Base-by-base conservation (phyloP, 495 filamentous ascomycete genomes). In the Glutinoglossum americanum region DNA sequence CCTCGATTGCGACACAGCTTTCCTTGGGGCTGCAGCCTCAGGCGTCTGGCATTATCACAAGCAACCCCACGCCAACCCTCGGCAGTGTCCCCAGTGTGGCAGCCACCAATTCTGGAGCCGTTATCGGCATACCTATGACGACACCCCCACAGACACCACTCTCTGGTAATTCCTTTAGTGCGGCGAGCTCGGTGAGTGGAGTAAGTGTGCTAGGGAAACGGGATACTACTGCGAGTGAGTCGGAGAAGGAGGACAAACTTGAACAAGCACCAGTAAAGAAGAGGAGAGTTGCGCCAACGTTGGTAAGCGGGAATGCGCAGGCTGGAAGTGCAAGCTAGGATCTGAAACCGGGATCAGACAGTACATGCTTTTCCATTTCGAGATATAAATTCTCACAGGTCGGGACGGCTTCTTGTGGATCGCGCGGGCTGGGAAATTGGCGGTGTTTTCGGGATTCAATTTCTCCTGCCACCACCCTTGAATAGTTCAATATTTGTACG, bases 91-190 rank as follows among this genome's bases (percentile, higher is more conserved):
- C 87, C 0, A 73, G 80, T 57, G 83, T 92, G 30, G 76, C 84
- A 30, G 85, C 84, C 26, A 69, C 80, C 6, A 79, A 82, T 60
- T 82, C 80, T 1, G 73, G 79, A 19, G 76, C 79, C 59, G 68
- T 75, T 1, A 53, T 57, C 21, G 64, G 67, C n/a, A 68, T 82
- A 25, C 79, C 79, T 10, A 73, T 87, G 51, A 81, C 82, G 3
- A 92, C 87, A 4, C 87, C 87, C 25, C 87, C 87, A 1, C 81
- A 88, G 67, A 93, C 87, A 8, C 85, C 87, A 13, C 69, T 80
- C 55, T 68, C 72, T 21, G 65, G 66, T 64, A 21, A 67, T 68
- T 53, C 17, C 70, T 70, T 51, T 4, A 73, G 73, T 51, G 72
- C 73, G 17, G 59, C 68, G 25, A 72, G 67, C 30, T 64, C 67